Evolutionary conservation across 2,329 filamentous ascomycete genomes (phyloP).

Genomic region (Sordariomycetes sp.): DNA sequence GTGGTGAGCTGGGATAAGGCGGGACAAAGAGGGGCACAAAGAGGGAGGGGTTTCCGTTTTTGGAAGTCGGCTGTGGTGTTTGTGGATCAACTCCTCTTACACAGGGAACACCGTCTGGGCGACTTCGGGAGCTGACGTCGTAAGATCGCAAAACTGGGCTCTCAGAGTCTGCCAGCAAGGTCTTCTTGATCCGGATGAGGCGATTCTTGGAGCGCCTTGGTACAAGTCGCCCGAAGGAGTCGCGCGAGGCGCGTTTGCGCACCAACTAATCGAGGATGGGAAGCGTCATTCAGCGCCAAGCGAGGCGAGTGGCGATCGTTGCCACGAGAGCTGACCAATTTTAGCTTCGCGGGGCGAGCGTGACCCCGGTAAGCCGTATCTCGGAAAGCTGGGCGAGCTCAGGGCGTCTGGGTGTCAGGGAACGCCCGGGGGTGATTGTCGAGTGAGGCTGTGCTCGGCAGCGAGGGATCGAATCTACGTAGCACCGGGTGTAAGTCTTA

Average conservation of each 20-base stretch:
- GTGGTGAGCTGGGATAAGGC: not conserved
- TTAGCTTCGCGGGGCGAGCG: not conserved
- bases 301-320: not conserved
- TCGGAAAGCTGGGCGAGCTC: not conserved
- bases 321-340: not conserved
- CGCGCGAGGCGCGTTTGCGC: not conserved
- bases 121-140: not conserved
- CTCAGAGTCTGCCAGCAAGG: not conserved
- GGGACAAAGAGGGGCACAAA: not conserved
- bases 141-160: not conserved
- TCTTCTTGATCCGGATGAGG: not conserved
- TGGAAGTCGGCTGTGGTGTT: not conserved
- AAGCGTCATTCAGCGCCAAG: not conserved
- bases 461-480: slow-evolving; percentile 1
- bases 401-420: not conserved
- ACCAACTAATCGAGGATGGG: not conserved
- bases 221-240: not conserved
- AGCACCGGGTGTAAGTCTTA: not conserved
- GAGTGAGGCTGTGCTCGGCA: slow-evolving; percentile 5
- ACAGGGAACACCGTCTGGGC: not conserved
- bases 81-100: not conserved
- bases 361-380: not conserved
- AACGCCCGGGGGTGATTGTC: not conserved
- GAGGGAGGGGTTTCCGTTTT: not conserved
- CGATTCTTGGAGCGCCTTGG: not conserved